Evolutionary conservation across 495 filamentous ascomycete genomes (phyloP).

Genomic region (Podospora pseudoanserina): DNA sequence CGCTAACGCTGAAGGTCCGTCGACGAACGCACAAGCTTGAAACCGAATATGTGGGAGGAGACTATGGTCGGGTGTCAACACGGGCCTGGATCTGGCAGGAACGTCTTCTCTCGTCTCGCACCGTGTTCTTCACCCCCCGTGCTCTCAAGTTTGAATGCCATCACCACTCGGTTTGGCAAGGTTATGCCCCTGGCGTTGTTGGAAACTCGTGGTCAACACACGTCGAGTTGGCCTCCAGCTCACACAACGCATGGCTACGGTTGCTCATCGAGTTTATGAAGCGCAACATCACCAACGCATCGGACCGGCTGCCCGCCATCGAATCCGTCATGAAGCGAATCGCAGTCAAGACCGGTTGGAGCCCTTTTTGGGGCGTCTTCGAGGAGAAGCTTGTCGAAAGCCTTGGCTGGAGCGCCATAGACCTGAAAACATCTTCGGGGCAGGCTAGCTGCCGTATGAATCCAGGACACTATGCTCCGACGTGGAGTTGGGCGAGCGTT

Average conservation of each 20-base stretch:
- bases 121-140: conserved; percentile 13
- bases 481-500: too few species aligned
- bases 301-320: conserved; percentile 17
- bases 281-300: conserved; percentile 10
- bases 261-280: conserved; percentile 16
- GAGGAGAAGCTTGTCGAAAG: conserved; percentile 5
- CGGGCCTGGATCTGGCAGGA: conserved; percentile 20
- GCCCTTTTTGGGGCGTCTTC: conserved; percentile 11
- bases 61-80: conserved; percentile 15
- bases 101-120: conserved; percentile 13
- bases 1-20: conserved; percentile 6
- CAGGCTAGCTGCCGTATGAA: too few species aligned
- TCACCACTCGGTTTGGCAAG: conserved; percentile 15
- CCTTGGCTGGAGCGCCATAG: conserved; percentile 8
- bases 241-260: conserved; percentile 5
- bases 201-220: conserved; percentile 15
- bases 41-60: conserved; percentile 13
- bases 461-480: too few species aligned
- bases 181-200: conserved; percentile 4
- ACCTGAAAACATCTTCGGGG: not conserved
- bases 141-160: conserved; percentile 20
- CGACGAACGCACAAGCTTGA: conserved; percentile 6
- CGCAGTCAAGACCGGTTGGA: not conserved
- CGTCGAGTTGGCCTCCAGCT: not conserved
- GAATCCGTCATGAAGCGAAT: conserved; percentile 10